Evolutionary conservation across 257 asterid genomes (phyloP).

Genomic region (Rubia yunnanensis): DNA sequence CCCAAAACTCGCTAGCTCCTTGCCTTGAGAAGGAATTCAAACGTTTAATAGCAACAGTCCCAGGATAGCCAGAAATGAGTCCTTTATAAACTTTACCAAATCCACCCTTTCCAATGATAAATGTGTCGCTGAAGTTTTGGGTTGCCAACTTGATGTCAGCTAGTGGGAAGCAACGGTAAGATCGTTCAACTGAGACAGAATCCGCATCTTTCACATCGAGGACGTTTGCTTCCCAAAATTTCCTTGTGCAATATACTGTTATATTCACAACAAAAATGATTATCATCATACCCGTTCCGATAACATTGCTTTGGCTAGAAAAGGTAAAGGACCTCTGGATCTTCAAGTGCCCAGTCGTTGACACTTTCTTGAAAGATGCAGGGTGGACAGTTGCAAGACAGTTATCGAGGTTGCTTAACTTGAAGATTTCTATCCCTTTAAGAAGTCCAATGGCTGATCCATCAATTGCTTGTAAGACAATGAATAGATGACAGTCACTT

Average conservation of each 20-base stretch:
- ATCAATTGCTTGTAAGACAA: background rate
- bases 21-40: background rate
- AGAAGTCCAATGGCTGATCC: background rate
- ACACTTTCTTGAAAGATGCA: background rate
- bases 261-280: background rate
- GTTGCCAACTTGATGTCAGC: constrained; percentile 8
- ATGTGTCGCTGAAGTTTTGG: background rate
- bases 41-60: constrained; percentile 6
- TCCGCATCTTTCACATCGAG: background rate
- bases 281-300: background rate
- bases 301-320: constrained; percentile 1
- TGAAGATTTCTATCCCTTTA: no score
- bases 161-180: background rate
- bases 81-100: constrained; percentile 10
- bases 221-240: background rate
- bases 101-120: constrained; percentile 8
- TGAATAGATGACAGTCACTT: background rate
- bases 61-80: background rate
- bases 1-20: constrained; percentile 1
- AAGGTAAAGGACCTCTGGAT: background rate
- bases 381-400: constrained; percentile 1
- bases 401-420: constrained; percentile 5
- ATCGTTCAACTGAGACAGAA: background rate
- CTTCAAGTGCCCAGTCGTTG: background rate
- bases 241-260: background rate